Conservation (phyloP, 352 stramenopile species). For the Elongisporangium anandrum region DNA sequence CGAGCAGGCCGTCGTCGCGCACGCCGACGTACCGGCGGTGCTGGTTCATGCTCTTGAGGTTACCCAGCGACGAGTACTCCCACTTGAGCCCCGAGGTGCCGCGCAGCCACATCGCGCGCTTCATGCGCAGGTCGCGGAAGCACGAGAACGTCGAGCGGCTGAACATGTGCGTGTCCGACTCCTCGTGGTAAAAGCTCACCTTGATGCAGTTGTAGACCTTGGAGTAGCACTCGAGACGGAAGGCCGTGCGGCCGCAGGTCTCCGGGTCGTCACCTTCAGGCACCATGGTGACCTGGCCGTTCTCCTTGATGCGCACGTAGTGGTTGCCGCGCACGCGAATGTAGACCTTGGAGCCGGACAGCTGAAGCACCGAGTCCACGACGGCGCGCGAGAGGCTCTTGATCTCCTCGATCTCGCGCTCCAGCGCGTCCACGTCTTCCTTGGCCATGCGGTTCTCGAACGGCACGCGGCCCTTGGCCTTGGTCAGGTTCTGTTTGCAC, state of each 20-base stretch:
- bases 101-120: slow-evolving; percentile 42
- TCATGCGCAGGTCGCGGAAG: slow-evolving; percentile 83
- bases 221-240: slow-evolving; percentile 71
- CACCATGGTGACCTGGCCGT: slow-evolving; percentile 54
- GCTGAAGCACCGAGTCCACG: slow-evolving; percentile 59
- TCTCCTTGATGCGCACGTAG: slow-evolving; percentile 50
- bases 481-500: slow-evolving; percentile 84
- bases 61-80: slow-evolving; percentile 77
- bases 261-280: slow-evolving; percentile 34
- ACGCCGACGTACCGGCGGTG: slow-evolving; percentile 80
- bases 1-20: slow-evolving; percentile 60
- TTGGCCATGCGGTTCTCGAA: slow-evolving; percentile 73
- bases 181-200: slow-evolving; percentile 74
- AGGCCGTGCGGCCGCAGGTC: slow-evolving; percentile 52
- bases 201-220: slow-evolving; percentile 87
- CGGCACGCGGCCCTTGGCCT: slow-evolving; percentile 61
- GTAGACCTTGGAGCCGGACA: slow-evolving; percentile 53
- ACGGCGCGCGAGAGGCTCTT: slow-evolving; percentile 64
- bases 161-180: slow-evolving; percentile 75
- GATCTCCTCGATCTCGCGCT: slow-evolving; percentile 71
- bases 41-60: slow-evolving; percentile 88
- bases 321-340: slow-evolving; percentile 67
- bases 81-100: slow-evolving; percentile 70
- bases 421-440: slow-evolving; percentile 73
- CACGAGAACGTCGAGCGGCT: slow-evolving; percentile 81